phyloP scores from a whole-genome alignment of 345 rosid genomes.

The Sonneratia alba region DNA sequence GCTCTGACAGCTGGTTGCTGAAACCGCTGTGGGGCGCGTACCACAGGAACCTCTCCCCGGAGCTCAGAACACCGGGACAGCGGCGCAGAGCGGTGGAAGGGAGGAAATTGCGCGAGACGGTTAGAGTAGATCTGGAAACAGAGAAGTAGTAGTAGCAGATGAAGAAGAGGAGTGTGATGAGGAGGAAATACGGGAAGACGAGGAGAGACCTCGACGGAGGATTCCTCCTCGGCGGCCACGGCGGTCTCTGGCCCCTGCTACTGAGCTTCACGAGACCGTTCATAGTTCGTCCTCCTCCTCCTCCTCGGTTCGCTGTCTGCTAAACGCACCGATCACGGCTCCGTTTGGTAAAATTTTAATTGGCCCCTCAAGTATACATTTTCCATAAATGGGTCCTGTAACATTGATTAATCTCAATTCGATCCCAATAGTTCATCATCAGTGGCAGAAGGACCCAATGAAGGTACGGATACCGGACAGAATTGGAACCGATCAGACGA shows the following conservation, averaged over 20 bases:
- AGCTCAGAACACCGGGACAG: conserved; percentile 11
- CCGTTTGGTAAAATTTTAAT: not conserved
- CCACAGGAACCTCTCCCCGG: conserved; percentile 45
- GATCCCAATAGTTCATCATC: not conserved
- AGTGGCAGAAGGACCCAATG: too few species aligned
- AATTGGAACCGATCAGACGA: too few species aligned
- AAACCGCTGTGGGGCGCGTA: conserved; percentile 95
- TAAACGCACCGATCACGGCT: not conserved
- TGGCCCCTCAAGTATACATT: not conserved
- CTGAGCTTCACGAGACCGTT: conserved; percentile 25
- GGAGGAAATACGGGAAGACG: conserved; percentile 25
- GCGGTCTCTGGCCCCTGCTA: conserved; percentile 11
- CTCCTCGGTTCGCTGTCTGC: not conserved
- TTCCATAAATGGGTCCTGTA: not conserved
- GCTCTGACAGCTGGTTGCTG: conserved; percentile 88
- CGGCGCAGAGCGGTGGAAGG: conserved; percentile 34
- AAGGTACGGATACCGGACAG: too few species aligned
- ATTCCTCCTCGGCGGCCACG: conserved; percentile 11
- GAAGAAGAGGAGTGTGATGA: conserved; percentile 19
- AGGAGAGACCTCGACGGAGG: conserved; percentile 1
- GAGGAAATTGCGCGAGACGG: conserved; percentile 26
- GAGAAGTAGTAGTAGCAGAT: conserved; percentile 34
- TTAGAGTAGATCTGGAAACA: conserved; percentile 31
- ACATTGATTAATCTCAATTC: not conserved
- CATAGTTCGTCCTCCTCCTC: conserved; percentile 14